Conservation (phyloP, 495 filamentous ascomycete species). For the Podospora tetraspora region DNA sequence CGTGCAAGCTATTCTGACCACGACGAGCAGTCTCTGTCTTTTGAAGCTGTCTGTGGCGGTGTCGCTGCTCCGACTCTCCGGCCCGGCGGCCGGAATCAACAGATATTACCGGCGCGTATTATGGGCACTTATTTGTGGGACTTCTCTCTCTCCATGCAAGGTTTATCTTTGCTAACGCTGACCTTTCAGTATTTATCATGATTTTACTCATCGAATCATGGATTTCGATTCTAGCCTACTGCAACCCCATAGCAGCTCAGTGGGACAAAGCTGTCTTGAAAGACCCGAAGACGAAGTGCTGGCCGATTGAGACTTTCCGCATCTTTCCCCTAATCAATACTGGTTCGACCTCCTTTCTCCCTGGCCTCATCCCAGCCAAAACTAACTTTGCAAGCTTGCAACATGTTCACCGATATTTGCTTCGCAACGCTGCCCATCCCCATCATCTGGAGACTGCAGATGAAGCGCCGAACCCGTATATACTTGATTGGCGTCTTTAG, state of each 20-base stretch:
- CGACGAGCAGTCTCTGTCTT: neutral
- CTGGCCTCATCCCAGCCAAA: no score
- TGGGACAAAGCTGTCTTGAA: neutral
- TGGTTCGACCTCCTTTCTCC: neutral
- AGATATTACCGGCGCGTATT: neutral
- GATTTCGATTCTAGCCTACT: neutral
- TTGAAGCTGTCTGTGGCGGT: conserved; percentile 2
- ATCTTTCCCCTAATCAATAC: conserved; percentile 1
- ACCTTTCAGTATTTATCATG: neutral
- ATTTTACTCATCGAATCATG: neutral
- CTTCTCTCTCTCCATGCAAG: no score
- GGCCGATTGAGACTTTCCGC: neutral
- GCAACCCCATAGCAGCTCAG: neutral
- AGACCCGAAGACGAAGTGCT: neutral
- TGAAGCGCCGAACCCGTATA: neutral
- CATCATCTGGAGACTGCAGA: conserved; percentile 8
- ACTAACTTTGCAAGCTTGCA: neutral
- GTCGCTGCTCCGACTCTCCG: neutral
- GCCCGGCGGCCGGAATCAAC: neutral
- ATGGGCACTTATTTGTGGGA: no score
- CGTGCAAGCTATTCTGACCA: neutral
- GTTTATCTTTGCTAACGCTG: neutral
- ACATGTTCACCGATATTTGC: conserved; percentile 3
- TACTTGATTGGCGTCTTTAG: neutral
- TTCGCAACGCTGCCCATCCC: neutral